These are phyloP conservation scores for Cercospora citrullina DNA, from an alignment of 2,329 filamentous ascomycete species.

Conservation along the genomic window DNA sequence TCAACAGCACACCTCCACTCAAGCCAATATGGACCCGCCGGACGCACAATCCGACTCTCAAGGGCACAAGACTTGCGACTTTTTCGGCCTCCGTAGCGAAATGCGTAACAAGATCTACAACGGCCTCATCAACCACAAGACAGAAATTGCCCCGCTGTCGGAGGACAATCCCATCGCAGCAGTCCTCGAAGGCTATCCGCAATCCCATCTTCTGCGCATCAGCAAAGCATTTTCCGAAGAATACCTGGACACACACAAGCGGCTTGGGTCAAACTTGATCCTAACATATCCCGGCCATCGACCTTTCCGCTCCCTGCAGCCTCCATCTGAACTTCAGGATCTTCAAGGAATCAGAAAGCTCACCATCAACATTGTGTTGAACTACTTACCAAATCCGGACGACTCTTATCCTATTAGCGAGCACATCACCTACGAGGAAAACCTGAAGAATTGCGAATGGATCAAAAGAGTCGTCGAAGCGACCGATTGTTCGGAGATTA, in stretches of 20 bases:
- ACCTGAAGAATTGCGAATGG: not conserved
- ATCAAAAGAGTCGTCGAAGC: not conserved
- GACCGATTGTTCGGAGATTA: not conserved
- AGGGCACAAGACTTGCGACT: not conserved
- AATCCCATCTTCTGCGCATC: not conserved
- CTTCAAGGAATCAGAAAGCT: not conserved
- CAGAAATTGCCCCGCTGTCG: not conserved
- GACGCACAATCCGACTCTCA: not conserved
- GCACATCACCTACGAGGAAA: not conserved
- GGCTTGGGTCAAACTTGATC: not conserved
- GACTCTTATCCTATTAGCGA: not conserved
- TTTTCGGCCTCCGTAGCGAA: not conserved
- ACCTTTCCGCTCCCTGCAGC: not conserved
- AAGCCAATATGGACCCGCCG: not conserved
- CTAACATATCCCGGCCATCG: not conserved
- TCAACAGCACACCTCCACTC: not conserved
- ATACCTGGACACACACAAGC: not conserved
- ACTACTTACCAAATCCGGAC: not conserved
- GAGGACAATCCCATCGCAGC: not conserved
- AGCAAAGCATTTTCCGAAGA: not conserved
- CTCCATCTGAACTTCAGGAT: not conserved
- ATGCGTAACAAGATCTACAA: not conserved
- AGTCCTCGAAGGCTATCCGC: not conserved
- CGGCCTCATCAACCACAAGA: not conserved
- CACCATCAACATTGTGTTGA: not conserved